Percentiles rank a stretch among this genome's conserved stretches.
phyloP scores from a whole-genome alignment of 306 rosid species.

The Sindora glabra region DNA sequence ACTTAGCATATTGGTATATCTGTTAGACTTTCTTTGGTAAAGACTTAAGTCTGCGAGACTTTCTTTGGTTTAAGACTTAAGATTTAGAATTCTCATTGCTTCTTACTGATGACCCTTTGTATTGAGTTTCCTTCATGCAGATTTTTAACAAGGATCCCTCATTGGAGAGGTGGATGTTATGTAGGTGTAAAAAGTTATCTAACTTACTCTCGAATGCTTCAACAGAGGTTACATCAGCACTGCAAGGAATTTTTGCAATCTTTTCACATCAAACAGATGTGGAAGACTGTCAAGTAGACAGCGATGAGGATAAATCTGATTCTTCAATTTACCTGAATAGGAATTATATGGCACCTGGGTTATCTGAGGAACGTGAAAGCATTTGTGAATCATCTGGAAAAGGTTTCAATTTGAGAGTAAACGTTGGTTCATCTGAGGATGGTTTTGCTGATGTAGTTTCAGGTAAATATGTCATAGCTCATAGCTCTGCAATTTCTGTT shows the following conservation, averaged over 20 bases:
- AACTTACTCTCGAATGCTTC: slow-evolving; percentile 31
- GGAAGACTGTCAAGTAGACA: slow-evolving; percentile 41
- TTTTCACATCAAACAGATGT: slow-evolving; percentile 28
- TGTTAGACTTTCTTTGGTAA: too few species aligned
- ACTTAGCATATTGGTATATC: too few species aligned
- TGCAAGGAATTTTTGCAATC: slow-evolving; percentile 46
- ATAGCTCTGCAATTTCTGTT: slow-evolving; percentile 30
- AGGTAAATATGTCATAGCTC: slow-evolving; percentile 28
- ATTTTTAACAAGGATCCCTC: slow-evolving; percentile 58
- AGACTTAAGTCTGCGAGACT: too few species aligned
- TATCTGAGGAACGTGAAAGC: slow-evolving; percentile 44
- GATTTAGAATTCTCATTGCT: slow-evolving; percentile 2
- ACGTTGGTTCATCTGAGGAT: slow-evolving; percentile 30
- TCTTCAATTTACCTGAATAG: slow-evolving; percentile 28
- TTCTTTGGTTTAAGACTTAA: not conserved
- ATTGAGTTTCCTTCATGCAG: slow-evolving; percentile 35
- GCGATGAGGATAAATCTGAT: slow-evolving; percentile 61
- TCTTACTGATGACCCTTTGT: not conserved
- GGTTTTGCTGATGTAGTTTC: slow-evolving; percentile 30
- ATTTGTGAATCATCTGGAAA: slow-evolving; percentile 43
- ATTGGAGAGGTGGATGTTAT: slow-evolving; percentile 54
- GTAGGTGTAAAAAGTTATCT: slow-evolving; percentile 49
- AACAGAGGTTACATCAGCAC: slow-evolving; percentile 31
- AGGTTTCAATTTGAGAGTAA: slow-evolving; percentile 32
- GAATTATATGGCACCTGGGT: slow-evolving; percentile 30